phyloP scores from a whole-genome alignment of 768 basidiomycete genomes.

The Chalciporus pseudorubinellus region DNA sequence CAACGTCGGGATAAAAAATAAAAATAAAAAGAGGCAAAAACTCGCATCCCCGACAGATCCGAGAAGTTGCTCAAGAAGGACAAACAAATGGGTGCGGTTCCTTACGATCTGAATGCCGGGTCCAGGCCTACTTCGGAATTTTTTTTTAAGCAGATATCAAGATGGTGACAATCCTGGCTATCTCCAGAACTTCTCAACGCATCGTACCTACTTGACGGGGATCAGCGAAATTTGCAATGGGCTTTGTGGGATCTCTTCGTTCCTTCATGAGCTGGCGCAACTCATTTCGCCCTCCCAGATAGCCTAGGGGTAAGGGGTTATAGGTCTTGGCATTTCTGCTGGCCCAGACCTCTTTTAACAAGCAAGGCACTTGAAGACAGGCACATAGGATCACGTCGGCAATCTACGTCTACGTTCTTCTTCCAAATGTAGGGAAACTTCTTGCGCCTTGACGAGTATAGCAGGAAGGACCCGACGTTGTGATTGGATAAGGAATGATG shows the following conservation, averaged over 20 bases:
- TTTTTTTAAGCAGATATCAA: slow-evolving; percentile 1
- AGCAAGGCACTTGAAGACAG: slow-evolving; percentile 9
- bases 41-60: slow-evolving; percentile 8
- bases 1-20: not conserved
- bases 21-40: not conserved
- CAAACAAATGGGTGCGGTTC: slow-evolving; percentile 3
- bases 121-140: not conserved
- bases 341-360: slow-evolving; percentile 5
- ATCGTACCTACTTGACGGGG: slow-evolving; percentile 21
- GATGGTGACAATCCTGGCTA: not conserved
- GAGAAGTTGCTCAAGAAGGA: not conserved
- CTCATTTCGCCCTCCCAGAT: slow-evolving; percentile 26
- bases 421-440: slow-evolving; percentile 9
- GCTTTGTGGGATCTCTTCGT: not conserved
- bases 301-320: slow-evolving; percentile 9
- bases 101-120: slow-evolving; percentile 17
- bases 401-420: slow-evolving; percentile 8
- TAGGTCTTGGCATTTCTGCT: not conserved
- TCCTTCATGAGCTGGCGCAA: not conserved
- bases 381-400: slow-evolving; percentile 16
- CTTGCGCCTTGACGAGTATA: slow-evolving; percentile 17
- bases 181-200: not conserved
- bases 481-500: slow-evolving; percentile 3
- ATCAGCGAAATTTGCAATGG: slow-evolving; percentile 20
- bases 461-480: slow-evolving; percentile 10